Conservation (phyloP, 371 early-diverging fungal species). For the Mucor piriformis region DNA sequence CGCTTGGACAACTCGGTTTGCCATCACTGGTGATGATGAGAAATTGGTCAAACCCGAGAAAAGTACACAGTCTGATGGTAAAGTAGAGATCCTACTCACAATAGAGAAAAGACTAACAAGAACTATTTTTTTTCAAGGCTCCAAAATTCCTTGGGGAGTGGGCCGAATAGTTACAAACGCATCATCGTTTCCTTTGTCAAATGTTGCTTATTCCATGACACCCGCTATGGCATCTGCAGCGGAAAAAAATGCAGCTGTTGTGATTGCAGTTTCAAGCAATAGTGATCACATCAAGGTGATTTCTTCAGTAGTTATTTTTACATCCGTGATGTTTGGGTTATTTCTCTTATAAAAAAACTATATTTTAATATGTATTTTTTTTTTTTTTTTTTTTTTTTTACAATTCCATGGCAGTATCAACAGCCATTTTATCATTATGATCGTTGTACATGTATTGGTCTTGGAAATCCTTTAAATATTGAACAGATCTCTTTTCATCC, state of each 20-base stretch:
- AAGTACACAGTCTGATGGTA: conserved; percentile 41
- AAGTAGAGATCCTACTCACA: too few species aligned
- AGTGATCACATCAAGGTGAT: neutral
- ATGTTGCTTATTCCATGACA: conserved; percentile 18
- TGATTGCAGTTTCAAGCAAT: conserved; percentile 16
- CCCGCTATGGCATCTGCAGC: conserved; percentile 24
- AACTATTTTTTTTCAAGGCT: conserved; percentile 20
- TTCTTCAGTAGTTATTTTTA: neutral
- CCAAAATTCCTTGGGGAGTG: conserved; percentile 50
- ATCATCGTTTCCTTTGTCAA: neutral
- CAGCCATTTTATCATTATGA: conserved; percentile 36
- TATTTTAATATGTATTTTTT: neutral
- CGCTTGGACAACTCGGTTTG: conserved; percentile 51
- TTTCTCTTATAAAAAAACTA: neutral
- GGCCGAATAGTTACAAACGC: conserved; percentile 26
- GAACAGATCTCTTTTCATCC: conserved; percentile 96
- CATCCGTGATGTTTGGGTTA: neutral
- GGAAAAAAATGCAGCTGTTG: conserved; percentile 21
- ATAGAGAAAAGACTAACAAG: conserved; percentile 1
- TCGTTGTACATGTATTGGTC: conserved; percentile 93
- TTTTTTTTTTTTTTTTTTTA: conserved; percentile 20
- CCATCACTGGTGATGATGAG: conserved; percentile 32
- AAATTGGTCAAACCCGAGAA: conserved; percentile 32
- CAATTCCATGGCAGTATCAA: conserved; percentile 54
- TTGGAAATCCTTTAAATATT: conserved; percentile 89